Conservation (phyloP, 805 yeast species). For the Candida namnaoensis region DNA sequence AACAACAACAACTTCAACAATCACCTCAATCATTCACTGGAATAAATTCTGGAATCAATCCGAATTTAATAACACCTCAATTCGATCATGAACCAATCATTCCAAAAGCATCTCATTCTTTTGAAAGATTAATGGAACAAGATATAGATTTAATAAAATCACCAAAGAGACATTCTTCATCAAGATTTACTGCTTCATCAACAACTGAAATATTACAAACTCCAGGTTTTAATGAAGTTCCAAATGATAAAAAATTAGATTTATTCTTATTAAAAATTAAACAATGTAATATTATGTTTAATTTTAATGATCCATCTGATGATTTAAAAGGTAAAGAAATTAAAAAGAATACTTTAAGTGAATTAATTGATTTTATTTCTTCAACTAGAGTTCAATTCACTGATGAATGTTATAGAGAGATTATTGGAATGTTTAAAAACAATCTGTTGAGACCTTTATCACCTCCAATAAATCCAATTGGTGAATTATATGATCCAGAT, state of each 20-base stretch:
- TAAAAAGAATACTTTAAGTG: slow-evolving; percentile 80
- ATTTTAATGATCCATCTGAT: slow-evolving; percentile 86
- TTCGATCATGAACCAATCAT: slow-evolving; percentile 7
- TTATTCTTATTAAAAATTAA: slow-evolving; percentile 83
- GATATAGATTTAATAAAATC: slow-evolving; percentile 76
- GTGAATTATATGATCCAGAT: slow-evolving; percentile 95
- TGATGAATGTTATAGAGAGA: slow-evolving; percentile 83
- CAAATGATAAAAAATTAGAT: slow-evolving; percentile 70
- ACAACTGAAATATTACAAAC: slow-evolving; percentile 61
- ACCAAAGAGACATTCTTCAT: slow-evolving; percentile 88
- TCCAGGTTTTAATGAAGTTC: slow-evolving; percentile 83
- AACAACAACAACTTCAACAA: not conserved
- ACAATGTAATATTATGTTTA: slow-evolving; percentile 92
- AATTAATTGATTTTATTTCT: slow-evolving; percentile 80
- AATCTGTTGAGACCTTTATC: slow-evolving; percentile 95
- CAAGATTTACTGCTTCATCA: slow-evolving; percentile 77
- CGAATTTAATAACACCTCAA: not conserved
- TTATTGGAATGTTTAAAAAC: slow-evolving; percentile 80
- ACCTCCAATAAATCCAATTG: slow-evolving; percentile 95
- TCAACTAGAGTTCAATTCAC: slow-evolving; percentile 78
- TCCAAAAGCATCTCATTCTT: slow-evolving; percentile 40
- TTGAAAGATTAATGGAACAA: slow-evolving; percentile 51
- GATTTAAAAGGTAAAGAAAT: slow-evolving; percentile 91
- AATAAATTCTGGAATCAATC: not conserved
- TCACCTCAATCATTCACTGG: not conserved